A percentile compares a stretch with the other conserved stretches of the same genome.
phyloP scores from a whole-genome alignment of 495 filamentous ascomycete genomes.

The Xylaria nigripes region DNA sequence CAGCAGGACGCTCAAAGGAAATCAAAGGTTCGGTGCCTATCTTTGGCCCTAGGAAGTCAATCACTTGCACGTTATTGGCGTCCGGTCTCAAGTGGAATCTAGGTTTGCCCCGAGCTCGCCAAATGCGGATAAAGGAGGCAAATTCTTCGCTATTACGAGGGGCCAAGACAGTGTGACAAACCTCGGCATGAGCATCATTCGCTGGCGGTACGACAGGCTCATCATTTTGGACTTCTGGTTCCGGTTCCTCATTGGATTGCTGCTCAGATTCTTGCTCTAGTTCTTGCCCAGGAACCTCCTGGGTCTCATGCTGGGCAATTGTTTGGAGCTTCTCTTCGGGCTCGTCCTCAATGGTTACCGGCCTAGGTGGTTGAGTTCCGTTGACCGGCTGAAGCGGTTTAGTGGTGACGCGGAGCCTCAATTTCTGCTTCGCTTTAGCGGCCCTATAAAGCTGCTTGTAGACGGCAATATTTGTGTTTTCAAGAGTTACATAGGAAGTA shows the following conservation, averaged over 20 bases:
- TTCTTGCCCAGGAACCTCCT: not conserved
- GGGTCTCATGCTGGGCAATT: not conserved
- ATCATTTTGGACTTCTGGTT: not conserved
- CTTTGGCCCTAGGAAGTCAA: conserved; percentile 15
- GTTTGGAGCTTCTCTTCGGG: conserved; percentile 14
- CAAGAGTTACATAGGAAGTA: conserved; percentile 66
- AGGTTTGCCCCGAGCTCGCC: conserved; percentile 19
- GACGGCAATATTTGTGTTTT: conserved; percentile 66
- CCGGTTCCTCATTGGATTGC: not conserved
- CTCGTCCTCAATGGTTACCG: conserved; percentile 37
- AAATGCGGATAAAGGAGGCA: conserved; percentile 17
- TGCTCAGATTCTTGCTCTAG: not conserved
- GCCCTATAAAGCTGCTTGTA: conserved; percentile 97
- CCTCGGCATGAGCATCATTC: not conserved
- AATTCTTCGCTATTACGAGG: conserved; percentile 17
- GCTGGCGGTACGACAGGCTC: not conserved
- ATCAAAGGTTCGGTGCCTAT: conserved; percentile 4
- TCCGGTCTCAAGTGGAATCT: conserved; percentile 19
- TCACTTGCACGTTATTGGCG: conserved; percentile 15
- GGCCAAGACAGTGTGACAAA: conserved; percentile 12
- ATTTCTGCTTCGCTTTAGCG: conserved; percentile 96
- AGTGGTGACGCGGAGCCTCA: conserved; percentile 71
- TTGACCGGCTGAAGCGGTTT: conserved; percentile 11
- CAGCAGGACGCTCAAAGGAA: not conserved
- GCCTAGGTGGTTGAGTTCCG: conserved; percentile 28